A percentile compares a stretch with the other conserved stretches of the same genome.
These are phyloP conservation scores for Plantago coronopus DNA, from an alignment of 305 asterid species.

Conservation along the genomic window DNA sequence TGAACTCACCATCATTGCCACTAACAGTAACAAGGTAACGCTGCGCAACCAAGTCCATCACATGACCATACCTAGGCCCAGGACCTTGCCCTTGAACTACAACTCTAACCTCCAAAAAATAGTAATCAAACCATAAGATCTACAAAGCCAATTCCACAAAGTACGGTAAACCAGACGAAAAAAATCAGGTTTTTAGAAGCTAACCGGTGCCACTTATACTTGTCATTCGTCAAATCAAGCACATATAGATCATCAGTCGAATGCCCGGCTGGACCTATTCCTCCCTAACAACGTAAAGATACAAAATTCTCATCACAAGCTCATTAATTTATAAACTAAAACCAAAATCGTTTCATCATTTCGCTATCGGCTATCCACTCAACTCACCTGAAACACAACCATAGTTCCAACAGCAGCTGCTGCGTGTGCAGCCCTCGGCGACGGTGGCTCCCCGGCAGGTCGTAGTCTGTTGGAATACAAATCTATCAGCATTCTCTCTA, in stretches of 20 bases:
- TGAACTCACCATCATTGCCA: conserved; percentile 89
- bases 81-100: conserved; percentile 99
- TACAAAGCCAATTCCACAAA: conserved; percentile 11
- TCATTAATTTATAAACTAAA: not conserved
- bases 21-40: conserved; percentile 87
- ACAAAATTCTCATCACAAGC: not conserved
- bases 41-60: conserved; percentile 97
- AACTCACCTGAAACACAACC: conserved; percentile 96
- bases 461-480: conserved; percentile 51
- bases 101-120: conserved; percentile 50
- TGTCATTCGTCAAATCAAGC: conserved; percentile 70
- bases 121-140: conserved; percentile 30
- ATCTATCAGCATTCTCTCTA: conserved; percentile 22
- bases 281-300: conserved; percentile 59
- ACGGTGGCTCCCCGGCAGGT: conserved; percentile 98
- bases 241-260: conserved; percentile 94
- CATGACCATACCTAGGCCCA: conserved; percentile 97
- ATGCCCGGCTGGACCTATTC: conserved; percentile 99
- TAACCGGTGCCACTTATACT: conserved; percentile 97
- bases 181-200: conserved; percentile 25
- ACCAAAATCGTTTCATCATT: not conserved
- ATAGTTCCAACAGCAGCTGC: conserved; percentile 98
- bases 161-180: conserved; percentile 10
- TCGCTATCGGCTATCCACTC: conserved; percentile 12
- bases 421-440: conserved; percentile 98